Base-by-base conservation (phyloP, 2,329 filamentous ascomycete species). In the Ceratocystis eucalypticola region DNA sequence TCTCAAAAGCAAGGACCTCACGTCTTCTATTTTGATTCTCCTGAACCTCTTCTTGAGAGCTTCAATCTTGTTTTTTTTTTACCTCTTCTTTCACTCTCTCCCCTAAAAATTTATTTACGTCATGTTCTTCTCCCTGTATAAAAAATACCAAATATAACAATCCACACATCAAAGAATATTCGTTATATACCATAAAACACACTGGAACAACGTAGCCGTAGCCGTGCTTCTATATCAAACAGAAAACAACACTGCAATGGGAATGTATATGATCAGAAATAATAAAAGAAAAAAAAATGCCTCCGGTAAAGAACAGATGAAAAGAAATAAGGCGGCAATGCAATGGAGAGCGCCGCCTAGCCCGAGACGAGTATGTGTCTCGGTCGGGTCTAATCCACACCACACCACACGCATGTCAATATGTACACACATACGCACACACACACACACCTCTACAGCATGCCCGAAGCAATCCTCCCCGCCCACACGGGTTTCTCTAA, bases 401-500 rank as follows among this genome's bases (percentile, higher is more conserved):
- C 64, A 55, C 22, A 2, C 45, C 45, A 62, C 45, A 22, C 50
- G 12, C 28, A 53, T 28, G 17, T 66, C 2, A 4, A 37, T 37
- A 37, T 37, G 33, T 41, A 10, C 44, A 5, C 20, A 10, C 5
- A 28, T 69, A 77, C 44, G 76, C 65, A 3, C 45, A 15, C n/a
- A 10, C 48, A 20, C 25, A 50, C 22, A 30, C 61, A 41, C 37
- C 37, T 15, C 37, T 15, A 41, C 4, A 41, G 3, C 37, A 41
- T 41, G 37, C 37, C 37, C 37, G 1, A 15, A 41, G 37, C 12
- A 41, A 41, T 5, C 37, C 37, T 41, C 37, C 37, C 10, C 37
- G 37, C 5, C 3, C 10, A 41, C 37, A 41, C 10, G 37, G 37
- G 12, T 2, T 41, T 12, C 8, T 12, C 10, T 10, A 41, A 41